A percentile compares a stretch with the other conserved stretches of the same genome.
phyloP scores from a whole-genome alignment of 1,284 basidiomycete species.

The Malassezia equina region DNA sequence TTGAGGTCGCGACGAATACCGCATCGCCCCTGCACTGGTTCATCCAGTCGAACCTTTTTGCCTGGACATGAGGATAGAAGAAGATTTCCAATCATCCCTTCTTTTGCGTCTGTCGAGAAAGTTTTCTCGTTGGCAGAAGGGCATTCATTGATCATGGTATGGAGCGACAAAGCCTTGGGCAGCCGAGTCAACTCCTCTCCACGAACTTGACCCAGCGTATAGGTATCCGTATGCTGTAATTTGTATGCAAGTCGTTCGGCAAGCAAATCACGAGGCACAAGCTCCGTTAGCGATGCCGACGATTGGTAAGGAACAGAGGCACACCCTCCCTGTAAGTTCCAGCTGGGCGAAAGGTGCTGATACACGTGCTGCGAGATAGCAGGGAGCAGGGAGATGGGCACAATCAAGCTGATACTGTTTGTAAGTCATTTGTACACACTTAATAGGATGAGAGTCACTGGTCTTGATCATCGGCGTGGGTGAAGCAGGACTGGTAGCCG shows the following conservation, averaged over 20 bases:
- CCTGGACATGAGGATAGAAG: constrained; percentile 86
- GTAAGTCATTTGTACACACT: constrained; percentile 9
- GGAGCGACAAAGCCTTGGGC: constrained; percentile 24
- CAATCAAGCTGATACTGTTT: constrained; percentile 27
- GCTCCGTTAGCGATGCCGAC: background rate
- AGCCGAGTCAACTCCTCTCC: constrained; percentile 32
- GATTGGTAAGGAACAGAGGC: background rate
- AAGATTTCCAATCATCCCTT: constrained; percentile 65
- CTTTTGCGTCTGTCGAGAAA: background rate
- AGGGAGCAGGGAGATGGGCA: constrained; percentile 25
- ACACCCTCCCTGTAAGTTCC: background rate
- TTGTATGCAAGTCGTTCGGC: background rate
- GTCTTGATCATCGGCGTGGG: constrained; percentile 26
- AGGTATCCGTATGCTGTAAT: constrained; percentile 16
- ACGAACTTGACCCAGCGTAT: constrained; percentile 19
- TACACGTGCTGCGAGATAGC: constrained; percentile 23
- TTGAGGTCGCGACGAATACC: constrained; percentile 74
- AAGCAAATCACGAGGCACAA: constrained; percentile 5
- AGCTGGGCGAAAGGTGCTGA: constrained; percentile 10
- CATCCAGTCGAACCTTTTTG: constrained; percentile 80
- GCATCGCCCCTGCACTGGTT: constrained; percentile 67
- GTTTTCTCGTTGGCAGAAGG: background rate
- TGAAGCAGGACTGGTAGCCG: background rate
- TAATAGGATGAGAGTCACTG: constrained; percentile 41
- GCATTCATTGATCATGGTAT: background rate